A percentile compares a stretch with the other conserved stretches of the same genome.
Evolutionary conservation across 2,329 filamentous ascomycete genomes (phyloP).

Genomic region (Alternaria infectoria): DNA sequence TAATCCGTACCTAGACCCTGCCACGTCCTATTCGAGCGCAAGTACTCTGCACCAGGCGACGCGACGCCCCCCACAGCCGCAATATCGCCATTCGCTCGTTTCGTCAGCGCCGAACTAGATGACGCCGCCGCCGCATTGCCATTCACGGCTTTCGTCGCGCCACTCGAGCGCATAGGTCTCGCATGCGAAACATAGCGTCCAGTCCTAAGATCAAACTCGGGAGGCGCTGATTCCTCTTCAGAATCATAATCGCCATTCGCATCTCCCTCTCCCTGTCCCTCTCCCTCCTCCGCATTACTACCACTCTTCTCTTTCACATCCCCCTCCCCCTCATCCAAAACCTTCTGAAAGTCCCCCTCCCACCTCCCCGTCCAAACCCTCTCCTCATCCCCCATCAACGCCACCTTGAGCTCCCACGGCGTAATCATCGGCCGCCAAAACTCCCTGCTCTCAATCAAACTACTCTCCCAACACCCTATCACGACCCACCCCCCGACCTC

Average conservation of each 20-base stretch:
- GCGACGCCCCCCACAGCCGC: slow-evolving; percentile 81
- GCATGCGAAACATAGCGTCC: slow-evolving; percentile 81
- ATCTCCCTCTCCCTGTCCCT: background rate
- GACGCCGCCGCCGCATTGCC: slow-evolving; percentile 28
- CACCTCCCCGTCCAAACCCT: slow-evolving; percentile 87
- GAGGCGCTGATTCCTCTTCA: slow-evolving; percentile 71
- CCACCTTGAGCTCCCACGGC: slow-evolving; percentile 88
- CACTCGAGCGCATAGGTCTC: slow-evolving; percentile 65
- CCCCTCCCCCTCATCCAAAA: slow-evolving; percentile 56
- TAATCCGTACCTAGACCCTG: slow-evolving; percentile 90
- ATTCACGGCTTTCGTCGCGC: slow-evolving; percentile 12
- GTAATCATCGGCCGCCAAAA: slow-evolving; percentile 92
- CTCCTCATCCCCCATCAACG: slow-evolving; percentile 74
- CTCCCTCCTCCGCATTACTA: too few species aligned
- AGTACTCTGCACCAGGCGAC: slow-evolving; percentile 90
- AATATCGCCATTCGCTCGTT: slow-evolving; percentile 71
- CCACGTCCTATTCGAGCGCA: slow-evolving; percentile 86
- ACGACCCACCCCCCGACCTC: slow-evolving; percentile 98
- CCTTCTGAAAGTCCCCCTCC: slow-evolving; percentile 81
- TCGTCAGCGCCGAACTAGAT: slow-evolving; percentile 62
- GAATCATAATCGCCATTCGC: slow-evolving; percentile 51
- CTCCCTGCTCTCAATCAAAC: slow-evolving; percentile 83
- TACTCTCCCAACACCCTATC: slow-evolving; percentile 97
- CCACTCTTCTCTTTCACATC: slow-evolving; percentile 16
- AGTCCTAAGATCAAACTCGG: slow-evolving; percentile 90